phyloP scores from a whole-genome alignment of 805 yeast species.

The Suhomyces prunicola region DNA sequence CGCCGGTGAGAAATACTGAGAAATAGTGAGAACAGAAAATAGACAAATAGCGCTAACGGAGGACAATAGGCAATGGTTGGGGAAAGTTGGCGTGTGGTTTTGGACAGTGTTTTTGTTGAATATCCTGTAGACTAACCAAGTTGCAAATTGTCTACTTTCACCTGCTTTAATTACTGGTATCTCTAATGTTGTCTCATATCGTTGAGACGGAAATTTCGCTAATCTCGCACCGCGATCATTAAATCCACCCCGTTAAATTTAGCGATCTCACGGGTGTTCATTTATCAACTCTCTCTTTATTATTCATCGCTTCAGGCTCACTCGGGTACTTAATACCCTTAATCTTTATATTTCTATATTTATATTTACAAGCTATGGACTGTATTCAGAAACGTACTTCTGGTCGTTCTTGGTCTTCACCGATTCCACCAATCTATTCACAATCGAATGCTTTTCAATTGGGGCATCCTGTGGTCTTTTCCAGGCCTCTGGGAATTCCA shows the following conservation, averaged over 20 bases:
- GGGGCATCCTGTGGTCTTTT: slow-evolving; percentile 64
- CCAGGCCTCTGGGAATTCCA: slow-evolving; percentile 78
- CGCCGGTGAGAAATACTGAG: not conserved
- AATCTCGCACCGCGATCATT: too few species aligned
- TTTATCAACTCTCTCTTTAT: too few species aligned
- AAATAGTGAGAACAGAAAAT: not conserved
- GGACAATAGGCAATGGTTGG: too few species aligned
- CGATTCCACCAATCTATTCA: slow-evolving; percentile 29
- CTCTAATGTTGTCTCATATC: not conserved
- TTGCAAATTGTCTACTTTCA: not conserved
- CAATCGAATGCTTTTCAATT: slow-evolving; percentile 36
- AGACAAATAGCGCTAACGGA: not conserved
- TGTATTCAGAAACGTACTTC: slow-evolving; percentile 22
- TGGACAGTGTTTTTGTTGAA: too few species aligned
- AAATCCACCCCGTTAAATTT: too few species aligned
- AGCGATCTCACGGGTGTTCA: too few species aligned
- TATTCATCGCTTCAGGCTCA: too few species aligned
- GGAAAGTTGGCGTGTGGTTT: too few species aligned
- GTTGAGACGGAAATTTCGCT: too few species aligned
- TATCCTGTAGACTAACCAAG: too few species aligned
- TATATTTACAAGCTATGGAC: slow-evolving; percentile 18
- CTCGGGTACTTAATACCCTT: too few species aligned
- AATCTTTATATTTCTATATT: slow-evolving; percentile 1
- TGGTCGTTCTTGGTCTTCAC: slow-evolving; percentile 33
- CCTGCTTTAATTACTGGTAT: not conserved